Evolutionary conservation across 176 grass and related monocot species (phyloP).

Genomic region (Hsuehochloa calcarea): DNA sequence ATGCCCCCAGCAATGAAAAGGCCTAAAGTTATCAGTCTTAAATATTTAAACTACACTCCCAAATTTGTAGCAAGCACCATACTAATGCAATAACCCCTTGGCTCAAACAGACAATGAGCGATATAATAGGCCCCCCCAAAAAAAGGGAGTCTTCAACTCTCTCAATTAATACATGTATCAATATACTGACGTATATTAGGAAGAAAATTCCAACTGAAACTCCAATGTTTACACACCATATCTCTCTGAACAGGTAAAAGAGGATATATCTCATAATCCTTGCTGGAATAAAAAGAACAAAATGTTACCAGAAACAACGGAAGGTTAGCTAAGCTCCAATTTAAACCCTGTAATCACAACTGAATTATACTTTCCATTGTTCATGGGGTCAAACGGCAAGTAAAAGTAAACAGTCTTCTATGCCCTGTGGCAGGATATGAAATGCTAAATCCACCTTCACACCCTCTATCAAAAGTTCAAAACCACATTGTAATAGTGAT

Average conservation of each 20-base stretch:
- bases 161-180: slow-evolving; percentile 18
- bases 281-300: background rate
- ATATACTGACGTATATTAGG: background rate
- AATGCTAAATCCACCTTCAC: background rate
- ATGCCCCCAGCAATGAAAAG: background rate
- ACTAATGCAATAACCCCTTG: background rate
- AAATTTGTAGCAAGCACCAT: background rate
- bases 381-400: background rate
- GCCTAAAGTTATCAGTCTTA: background rate
- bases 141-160: background rate
- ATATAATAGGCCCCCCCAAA: background rate
- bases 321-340: no score
- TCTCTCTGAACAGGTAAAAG: background rate
- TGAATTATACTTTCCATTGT: background rate
- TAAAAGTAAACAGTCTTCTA: background rate
- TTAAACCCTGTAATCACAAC: no score
- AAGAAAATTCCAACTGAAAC: background rate
- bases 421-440: background rate
- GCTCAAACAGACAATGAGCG: background rate
- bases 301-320: no score
- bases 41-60: background rate
- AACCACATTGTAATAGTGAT: background rate
- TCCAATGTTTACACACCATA: background rate
- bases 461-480: background rate
- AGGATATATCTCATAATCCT: background rate